Evolutionary conservation across 352 stramenopile genomes (phyloP), one percentile per base, ranked within the genome.

Genomic region (Phytopythium oedochilum): DNA sequence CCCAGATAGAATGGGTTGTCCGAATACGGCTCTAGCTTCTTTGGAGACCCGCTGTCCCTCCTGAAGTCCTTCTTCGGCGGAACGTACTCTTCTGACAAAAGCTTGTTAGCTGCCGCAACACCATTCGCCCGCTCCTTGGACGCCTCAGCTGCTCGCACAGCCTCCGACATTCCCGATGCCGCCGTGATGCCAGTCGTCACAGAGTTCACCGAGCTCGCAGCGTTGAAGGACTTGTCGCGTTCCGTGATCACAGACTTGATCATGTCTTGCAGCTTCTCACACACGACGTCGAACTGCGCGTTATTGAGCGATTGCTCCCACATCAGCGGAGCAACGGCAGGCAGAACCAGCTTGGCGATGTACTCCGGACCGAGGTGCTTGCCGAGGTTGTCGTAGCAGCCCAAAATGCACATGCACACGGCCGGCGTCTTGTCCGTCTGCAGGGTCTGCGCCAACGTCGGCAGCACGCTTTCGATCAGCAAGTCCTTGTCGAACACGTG

Each of bases 401-500:
- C 85, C 36, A 95, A 61, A 28, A 93, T 89, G 59, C 85, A 93
- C 85, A 95, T 95, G 36, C 84, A 88, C 39, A 90, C 85, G 0
- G 85, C 85, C 3, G 85, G 85, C 2, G 83, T 89, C 62, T 93
- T 90, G 68, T 95, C 85, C 26, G 76, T 68, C 42, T 89, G 73
- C 12, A 95, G 58, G 6, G 79, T 90, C 45, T 91, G 74, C 17
- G 73, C 60, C 2, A 95, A 68, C 22, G 82, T 92, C 14, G 85
- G 85, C 23, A 95, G 52, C 22, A 93, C 83, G 57, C 83, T 91
- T 34, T 95, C 85, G 51, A 93, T 77, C 22, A 95, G 60, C 51
- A 93, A 42, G 54, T 92, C 83, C 58, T 95, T 95, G 62, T 95
- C 85, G 58, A 95, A 95, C 23, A 95, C 81, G 55, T 95, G 80